phyloP scores from a whole-genome alignment of 768 basidiomycete species.

The Lactarius hengduanensis region DNA sequence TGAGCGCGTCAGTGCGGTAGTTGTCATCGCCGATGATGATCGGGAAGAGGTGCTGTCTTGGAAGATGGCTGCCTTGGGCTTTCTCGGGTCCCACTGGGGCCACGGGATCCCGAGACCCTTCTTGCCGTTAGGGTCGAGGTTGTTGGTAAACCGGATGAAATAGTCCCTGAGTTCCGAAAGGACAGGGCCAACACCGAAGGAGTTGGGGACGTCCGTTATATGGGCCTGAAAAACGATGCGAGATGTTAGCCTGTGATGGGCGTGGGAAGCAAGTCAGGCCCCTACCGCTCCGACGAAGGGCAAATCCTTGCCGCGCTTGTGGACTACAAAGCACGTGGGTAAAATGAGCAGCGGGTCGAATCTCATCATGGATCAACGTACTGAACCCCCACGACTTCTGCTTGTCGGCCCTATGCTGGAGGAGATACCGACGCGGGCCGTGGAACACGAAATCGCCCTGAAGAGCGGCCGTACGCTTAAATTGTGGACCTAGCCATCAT shows the following conservation, averaged over 20 bases:
- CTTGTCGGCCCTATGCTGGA: slow-evolving; percentile 15
- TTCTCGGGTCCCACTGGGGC: slow-evolving; percentile 22
- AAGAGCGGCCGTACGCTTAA: slow-evolving; percentile 26
- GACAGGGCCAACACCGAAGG: not conserved
- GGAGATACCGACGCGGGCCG: slow-evolving; percentile 24
- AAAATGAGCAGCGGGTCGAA: too few relatives aligned
- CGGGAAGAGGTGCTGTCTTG: slow-evolving; percentile 14
- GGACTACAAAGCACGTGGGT: slow-evolving; percentile 3
- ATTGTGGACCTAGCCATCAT: slow-evolving; percentile 18
- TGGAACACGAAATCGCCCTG: slow-evolving; percentile 29
- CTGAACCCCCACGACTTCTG: slow-evolving; percentile 27
- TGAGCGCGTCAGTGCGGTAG: slow-evolving; percentile 18
- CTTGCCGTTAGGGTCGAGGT: slow-evolving; percentile 26
- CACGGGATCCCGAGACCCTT: slow-evolving; percentile 16
- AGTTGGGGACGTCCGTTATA: slow-evolving; percentile 17
- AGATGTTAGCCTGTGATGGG: slow-evolving; percentile 2
- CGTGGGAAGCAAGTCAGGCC: not conserved
- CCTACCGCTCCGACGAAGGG: slow-evolving; percentile 25
- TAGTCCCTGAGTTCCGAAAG: slow-evolving; percentile 23
- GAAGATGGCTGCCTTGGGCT: slow-evolving; percentile 22
- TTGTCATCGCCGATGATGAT: slow-evolving; percentile 17
- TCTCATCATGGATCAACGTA: not conserved
- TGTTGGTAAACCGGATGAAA: slow-evolving; percentile 23
- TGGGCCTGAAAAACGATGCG: slow-evolving; percentile 4
- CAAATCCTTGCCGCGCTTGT: slow-evolving; percentile 21